Conservation (phyloP, 768 basidiomycete species). For the Hericium coralloides region DNA sequence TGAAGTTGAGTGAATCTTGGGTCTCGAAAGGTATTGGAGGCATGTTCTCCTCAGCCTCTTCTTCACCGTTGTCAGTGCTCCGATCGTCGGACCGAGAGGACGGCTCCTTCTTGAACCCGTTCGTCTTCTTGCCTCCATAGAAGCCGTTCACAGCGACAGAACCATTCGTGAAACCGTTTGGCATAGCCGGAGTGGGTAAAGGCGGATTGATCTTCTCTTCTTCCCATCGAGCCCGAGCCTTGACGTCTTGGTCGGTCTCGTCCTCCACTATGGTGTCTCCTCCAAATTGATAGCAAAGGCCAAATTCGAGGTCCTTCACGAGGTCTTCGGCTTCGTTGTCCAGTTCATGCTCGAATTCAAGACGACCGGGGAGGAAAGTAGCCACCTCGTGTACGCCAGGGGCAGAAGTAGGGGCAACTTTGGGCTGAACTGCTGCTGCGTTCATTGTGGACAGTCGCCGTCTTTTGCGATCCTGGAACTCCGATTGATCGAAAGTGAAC, state of each 20-base stretch:
- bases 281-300: slow-evolving; percentile 75
- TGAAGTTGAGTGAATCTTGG: slow-evolving; percentile 74
- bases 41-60: slow-evolving; percentile 46
- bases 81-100: slow-evolving; percentile 18
- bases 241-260: slow-evolving; percentile 67
- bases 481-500: slow-evolving; percentile 68
- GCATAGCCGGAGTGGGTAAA: slow-evolving; percentile 16
- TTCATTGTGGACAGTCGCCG: slow-evolving; percentile 77
- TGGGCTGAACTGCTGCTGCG: slow-evolving; percentile 45
- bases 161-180: slow-evolving; percentile 24
- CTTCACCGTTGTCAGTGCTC: slow-evolving; percentile 40
- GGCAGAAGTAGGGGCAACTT: slow-evolving; percentile 76
- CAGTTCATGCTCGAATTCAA: slow-evolving; percentile 96
- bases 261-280: slow-evolving; percentile 78
- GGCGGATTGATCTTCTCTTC: slow-evolving; percentile 30
- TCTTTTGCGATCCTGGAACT: slow-evolving; percentile 86
- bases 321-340: slow-evolving; percentile 96
- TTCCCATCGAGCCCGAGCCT: slow-evolving; percentile 33
- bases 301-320: slow-evolving; percentile 95
- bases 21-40: slow-evolving; percentile 80
- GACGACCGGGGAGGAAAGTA: slow-evolving; percentile 89
- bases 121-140: slow-evolving; percentile 27
- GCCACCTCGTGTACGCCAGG: slow-evolving; percentile 90
- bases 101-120: slow-evolving; percentile 23
- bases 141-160: slow-evolving; percentile 18